Percentiles rank a stretch among this genome's conserved stretches.
Evolutionary conservation across 768 basidiomycete species (phyloP).

Genomic region (Agrocybe praecox): DNA sequence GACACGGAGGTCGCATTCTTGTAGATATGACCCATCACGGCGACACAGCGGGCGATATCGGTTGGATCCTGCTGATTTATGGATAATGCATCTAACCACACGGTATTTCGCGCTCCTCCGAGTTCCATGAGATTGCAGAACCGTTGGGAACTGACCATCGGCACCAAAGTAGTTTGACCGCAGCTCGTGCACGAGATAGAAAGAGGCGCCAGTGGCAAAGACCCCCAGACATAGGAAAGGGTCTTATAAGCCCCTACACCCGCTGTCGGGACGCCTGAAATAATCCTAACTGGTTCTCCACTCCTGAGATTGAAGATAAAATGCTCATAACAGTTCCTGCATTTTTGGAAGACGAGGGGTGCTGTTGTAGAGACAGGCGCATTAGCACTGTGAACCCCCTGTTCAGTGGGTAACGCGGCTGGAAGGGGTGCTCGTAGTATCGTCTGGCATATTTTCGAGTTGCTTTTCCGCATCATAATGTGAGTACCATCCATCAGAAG

Average conservation of each 20-base stretch:
- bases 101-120: conserved; percentile 2
- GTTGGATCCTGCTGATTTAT: conserved; percentile 3
- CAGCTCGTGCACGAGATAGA: conserved; percentile 2
- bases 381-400: not conserved
- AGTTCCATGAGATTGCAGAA: conserved; percentile 4
- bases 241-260: conserved; percentile 1
- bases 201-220: not conserved
- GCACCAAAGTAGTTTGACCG: conserved; percentile 1
- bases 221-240: conserved; percentile 10
- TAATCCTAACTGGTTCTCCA: not conserved
- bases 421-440: not conserved
- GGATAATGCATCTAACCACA: conserved; percentile 9
- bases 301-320: not conserved
- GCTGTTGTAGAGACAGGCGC: not conserved
- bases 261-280: conserved; percentile 1
- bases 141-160: conserved; percentile 4
- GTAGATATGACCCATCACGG: conserved; percentile 6
- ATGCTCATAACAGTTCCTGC: conserved; percentile 1
- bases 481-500: conserved; percentile 4
- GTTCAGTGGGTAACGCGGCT: not conserved
- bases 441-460: not conserved
- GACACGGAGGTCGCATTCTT: conserved; percentile 7
- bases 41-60: not conserved
- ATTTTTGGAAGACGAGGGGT: not conserved
- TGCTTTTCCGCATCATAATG: not conserved